These are phyloP conservation scores for Neltuma alba DNA, from an alignment of 306 rosid species.

Conservation along the genomic window DNA sequence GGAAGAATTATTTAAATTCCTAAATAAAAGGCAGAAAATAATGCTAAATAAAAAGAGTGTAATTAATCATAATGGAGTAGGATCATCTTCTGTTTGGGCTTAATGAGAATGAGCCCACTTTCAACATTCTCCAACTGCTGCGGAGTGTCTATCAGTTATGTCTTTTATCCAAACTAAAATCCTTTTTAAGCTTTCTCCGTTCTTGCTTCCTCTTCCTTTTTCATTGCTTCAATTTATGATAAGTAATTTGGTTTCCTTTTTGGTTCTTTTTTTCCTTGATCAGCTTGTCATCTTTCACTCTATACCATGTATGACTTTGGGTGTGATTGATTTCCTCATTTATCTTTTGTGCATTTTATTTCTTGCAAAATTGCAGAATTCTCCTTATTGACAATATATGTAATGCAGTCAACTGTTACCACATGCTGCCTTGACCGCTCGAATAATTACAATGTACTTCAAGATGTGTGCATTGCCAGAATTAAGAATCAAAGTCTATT, in stretches of 20 bases:
- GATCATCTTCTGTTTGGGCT: no score
- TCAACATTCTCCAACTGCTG: no score
- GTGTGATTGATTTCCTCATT: background rate
- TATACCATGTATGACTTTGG: background rate
- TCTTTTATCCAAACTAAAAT: background rate
- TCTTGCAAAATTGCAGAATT: constrained; percentile 30
- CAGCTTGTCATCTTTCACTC: background rate
- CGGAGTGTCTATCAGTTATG: background rate
- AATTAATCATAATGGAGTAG: no score
- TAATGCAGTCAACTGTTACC: constrained; percentile 80
- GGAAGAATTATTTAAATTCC: no score
- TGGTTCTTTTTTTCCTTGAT: background rate
- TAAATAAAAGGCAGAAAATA: no score
- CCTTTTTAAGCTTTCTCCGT: background rate
- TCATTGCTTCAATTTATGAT: background rate
- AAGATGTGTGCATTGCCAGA: constrained; percentile 66
- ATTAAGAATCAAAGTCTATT: constrained; percentile 71
- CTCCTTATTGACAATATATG: constrained; percentile 38
- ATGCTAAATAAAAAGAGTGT: no score
- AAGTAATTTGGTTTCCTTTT: background rate
- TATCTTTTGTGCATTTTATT: constrained; percentile 18
- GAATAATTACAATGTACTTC: constrained; percentile 64
- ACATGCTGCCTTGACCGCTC: constrained; percentile 63
- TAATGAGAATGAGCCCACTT: no score
- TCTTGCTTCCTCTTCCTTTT: background rate